phyloP scores from a whole-genome alignment of 2,329 filamentous ascomycete genomes.

The Scleromitrula shiraiana region DNA sequence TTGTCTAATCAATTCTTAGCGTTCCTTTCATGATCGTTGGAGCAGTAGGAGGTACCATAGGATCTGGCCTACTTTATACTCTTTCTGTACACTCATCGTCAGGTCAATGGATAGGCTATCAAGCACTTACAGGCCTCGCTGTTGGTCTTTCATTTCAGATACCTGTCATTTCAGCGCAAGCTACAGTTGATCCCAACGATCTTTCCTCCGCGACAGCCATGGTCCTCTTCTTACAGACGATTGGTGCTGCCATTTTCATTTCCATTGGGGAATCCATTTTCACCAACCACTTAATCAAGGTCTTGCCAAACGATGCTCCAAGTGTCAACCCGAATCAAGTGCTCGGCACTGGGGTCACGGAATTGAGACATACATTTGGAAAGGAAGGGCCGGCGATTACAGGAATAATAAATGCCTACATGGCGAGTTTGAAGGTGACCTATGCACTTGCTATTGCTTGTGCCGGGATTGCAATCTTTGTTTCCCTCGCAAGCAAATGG shows the following conservation, averaged over 20 bases:
- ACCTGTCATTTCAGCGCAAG: slow-evolving; percentile 32
- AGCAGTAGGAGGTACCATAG: slow-evolving; percentile 25
- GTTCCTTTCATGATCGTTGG: slow-evolving; percentile 31
- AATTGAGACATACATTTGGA: slow-evolving; percentile 44
- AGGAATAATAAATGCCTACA: slow-evolving; percentile 54
- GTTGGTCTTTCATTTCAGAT: slow-evolving; percentile 47
- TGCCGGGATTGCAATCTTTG: slow-evolving; percentile 34
- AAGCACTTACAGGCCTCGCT: slow-evolving; percentile 47
- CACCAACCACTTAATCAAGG: slow-evolving; percentile 36
- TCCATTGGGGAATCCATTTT: slow-evolving; percentile 42
- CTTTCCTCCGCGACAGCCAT: slow-evolving; percentile 40
- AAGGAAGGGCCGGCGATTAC: slow-evolving; percentile 36
- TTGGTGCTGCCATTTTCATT: slow-evolving; percentile 44
- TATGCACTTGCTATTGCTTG: slow-evolving; percentile 49
- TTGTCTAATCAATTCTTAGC: slow-evolving; percentile 6
- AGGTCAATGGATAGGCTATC: slow-evolving; percentile 49
- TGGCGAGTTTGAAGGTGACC: slow-evolving; percentile 52
- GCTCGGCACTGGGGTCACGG: slow-evolving; percentile 42
- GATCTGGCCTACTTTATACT: slow-evolving; percentile 49
- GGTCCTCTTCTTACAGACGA: slow-evolving; percentile 39
- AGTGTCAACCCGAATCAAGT: slow-evolving; percentile 32
- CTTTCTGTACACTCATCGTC: slow-evolving; percentile 39
- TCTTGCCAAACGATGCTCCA: slow-evolving; percentile 31
- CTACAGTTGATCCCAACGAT: slow-evolving; percentile 34
- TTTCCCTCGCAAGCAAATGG: slow-evolving; percentile 31